Percentiles rank a stretch among this genome's conserved stretches.
Conservation (phyloP, 2,329 filamentous ascomycete species). For the Neofusicoccum cordaticola region DNA sequence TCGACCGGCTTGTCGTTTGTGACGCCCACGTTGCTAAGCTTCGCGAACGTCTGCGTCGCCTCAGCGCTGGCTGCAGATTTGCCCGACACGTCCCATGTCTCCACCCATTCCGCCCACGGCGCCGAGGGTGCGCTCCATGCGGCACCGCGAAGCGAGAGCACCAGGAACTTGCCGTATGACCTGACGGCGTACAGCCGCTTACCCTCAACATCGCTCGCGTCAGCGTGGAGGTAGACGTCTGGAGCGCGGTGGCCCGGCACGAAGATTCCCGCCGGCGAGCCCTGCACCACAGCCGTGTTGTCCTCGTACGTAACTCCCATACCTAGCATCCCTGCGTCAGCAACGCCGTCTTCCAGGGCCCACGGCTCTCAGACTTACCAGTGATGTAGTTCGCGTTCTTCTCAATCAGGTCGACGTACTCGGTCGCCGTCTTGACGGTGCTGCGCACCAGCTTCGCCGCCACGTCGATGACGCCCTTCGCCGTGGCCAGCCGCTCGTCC, state of each 20-base stretch:
- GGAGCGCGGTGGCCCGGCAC: conserved; percentile 11
- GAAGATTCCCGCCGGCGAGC: conserved; percentile 12
- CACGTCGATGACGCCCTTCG: conserved; percentile 47
- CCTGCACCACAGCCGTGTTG: conserved; percentile 3
- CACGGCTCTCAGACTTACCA: conserved; percentile 25
- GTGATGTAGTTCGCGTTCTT: conserved; percentile 51
- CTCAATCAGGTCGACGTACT: conserved; percentile 49
- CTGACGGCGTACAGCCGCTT: background rate
- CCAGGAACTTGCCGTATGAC: conserved; percentile 16
- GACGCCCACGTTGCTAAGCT: conserved; percentile 5
- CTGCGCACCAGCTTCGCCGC: conserved; percentile 48
- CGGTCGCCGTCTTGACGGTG: conserved; percentile 43
- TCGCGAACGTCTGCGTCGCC: background rate
- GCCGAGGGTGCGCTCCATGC: conserved; percentile 5
- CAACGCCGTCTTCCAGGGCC: no score
- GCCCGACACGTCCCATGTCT: conserved; percentile 11
- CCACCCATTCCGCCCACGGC: conserved; percentile 10
- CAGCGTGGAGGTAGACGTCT: conserved; percentile 11
- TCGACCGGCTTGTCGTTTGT: conserved; percentile 7
- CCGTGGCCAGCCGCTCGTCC: conserved; percentile 43
- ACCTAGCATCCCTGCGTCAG: background rate
- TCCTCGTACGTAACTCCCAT: conserved; percentile 44
- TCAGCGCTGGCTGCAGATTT: background rate
- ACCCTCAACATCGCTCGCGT: background rate
- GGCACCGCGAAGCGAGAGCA: conserved; percentile 3